A percentile compares a stretch with the other conserved stretches of the same genome.
phyloP scores from a whole-genome alignment of 1,139 yeast species.

The Candida tropicalis region DNA sequence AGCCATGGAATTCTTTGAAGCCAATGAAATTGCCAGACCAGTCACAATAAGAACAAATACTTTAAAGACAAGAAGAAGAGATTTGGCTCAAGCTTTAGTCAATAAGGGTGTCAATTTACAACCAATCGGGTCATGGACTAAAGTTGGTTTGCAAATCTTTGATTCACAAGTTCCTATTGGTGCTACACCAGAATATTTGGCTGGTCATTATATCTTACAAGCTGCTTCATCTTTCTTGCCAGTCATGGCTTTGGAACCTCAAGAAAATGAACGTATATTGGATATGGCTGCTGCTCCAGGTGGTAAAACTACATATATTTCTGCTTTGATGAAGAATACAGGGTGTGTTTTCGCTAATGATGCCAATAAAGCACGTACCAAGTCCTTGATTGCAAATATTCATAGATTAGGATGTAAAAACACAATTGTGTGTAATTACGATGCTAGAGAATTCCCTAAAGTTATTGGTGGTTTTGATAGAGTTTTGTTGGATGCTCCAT shows the following conservation, averaged over 20 bases:
- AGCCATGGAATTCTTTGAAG: constrained; percentile 98
- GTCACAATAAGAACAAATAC: constrained; percentile 96
- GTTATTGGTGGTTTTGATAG: constrained; percentile 98
- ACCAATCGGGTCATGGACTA: constrained; percentile 97
- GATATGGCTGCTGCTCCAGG: constrained; percentile 99
- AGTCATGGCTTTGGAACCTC: constrained; percentile 96
- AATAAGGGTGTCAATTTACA: constrained; percentile 97
- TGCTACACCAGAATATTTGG: constrained; percentile 97
- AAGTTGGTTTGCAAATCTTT: constrained; percentile 94
- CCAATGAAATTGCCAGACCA: constrained; percentile 96
- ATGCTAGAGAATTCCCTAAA: constrained; percentile 97
- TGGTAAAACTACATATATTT: constrained; percentile 95
- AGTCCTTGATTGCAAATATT: constrained; percentile 93
- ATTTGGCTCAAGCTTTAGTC: constrained; percentile 90
- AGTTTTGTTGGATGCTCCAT: constrained; percentile 94
- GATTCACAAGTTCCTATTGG: constrained; percentile 99
- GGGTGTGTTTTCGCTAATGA: constrained; percentile 98
- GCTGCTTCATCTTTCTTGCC: constrained; percentile 99
- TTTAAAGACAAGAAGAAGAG: constrained; percentile 90
- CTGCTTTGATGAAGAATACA: constrained; percentile 97
- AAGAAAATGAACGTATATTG: constrained; percentile 89
- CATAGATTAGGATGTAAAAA: constrained; percentile 97
- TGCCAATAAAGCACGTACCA: constrained; percentile 93
- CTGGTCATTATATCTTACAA: constrained; percentile 96
- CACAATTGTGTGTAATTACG: constrained; percentile 95